A percentile compares a stretch with the other conserved stretches of the same genome.
phyloP scores from a whole-genome alignment of 257 asterid genomes.

The Ilex asprella region DNA sequence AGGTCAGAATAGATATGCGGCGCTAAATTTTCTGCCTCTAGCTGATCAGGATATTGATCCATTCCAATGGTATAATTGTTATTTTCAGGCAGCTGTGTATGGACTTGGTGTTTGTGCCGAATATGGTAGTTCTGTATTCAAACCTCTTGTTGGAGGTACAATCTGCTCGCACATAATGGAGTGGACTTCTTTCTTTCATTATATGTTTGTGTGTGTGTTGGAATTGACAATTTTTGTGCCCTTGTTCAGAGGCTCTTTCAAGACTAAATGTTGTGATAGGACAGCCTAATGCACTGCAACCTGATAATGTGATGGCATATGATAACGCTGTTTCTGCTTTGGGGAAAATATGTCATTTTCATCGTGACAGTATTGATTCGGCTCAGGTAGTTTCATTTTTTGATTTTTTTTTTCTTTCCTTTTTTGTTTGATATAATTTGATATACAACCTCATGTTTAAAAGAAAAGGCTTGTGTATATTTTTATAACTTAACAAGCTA shows the following conservation, averaged over 20 bases:
- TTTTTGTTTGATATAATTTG: background rate
- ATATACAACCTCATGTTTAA: background rate
- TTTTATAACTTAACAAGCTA: no score
- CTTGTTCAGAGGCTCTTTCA: conserved; percentile 73
- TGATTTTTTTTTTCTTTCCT: background rate
- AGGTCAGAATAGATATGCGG: conserved; percentile 39
- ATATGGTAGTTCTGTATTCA: conserved; percentile 74
- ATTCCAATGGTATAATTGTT: conserved; percentile 14
- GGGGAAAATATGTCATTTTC: conserved; percentile 90
- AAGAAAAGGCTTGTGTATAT: background rate
- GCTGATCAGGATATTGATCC: conserved; percentile 8
- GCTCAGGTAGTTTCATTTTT: conserved; percentile 49
- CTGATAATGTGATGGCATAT: conserved; percentile 85
- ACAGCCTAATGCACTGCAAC: conserved; percentile 60
- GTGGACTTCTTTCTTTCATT: background rate
- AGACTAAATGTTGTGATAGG: conserved; percentile 80
- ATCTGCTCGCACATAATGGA: conserved; percentile 7
- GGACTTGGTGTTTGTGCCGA: conserved; percentile 98
- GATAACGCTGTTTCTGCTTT: conserved; percentile 97
- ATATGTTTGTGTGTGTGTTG: background rate
- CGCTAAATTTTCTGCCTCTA: background rate
- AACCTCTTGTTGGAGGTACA: conserved; percentile 84
- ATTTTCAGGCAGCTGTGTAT: conserved; percentile 87
- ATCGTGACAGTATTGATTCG: conserved; percentile 87
- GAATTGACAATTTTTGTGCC: conserved; percentile 6